Percentiles rank a stretch among this genome's conserved stretches.
These are phyloP conservation scores for Panus rudis DNA, from an alignment of 768 basidiomycete genomes.

Conservation along the genomic window DNA sequence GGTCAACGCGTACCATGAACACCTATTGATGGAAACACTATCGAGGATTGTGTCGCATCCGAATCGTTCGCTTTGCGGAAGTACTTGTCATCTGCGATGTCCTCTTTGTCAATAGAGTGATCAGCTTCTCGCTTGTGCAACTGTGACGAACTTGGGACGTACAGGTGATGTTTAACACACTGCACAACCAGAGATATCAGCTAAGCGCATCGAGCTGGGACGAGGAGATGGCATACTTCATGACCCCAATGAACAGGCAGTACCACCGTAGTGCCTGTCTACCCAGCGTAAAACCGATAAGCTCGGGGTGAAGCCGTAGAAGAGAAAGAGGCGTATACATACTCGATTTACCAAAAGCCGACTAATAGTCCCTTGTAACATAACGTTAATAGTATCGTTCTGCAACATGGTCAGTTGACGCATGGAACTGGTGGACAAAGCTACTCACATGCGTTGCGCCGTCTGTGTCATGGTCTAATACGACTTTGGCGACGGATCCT, in stretches of 20 bases:
- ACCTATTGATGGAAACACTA: conserved; percentile 63
- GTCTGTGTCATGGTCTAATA: conserved; percentile 79
- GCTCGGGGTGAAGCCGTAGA: background rate
- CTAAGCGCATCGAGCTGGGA: conserved; percentile 8
- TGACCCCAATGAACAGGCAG: conserved; percentile 73
- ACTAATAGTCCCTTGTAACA: conserved; percentile 81
- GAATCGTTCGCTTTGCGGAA: conserved; percentile 94
- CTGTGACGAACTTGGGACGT: conserved; percentile 24
- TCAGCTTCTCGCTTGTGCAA: background rate
- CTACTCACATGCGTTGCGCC: conserved; percentile 74
- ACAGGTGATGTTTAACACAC: conserved; percentile 86
- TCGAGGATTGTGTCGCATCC: conserved; percentile 82
- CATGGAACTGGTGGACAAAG: conserved; percentile 73
- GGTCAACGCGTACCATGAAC: conserved; percentile 53
- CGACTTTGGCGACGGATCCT: conserved; percentile 69
- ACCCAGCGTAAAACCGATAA: background rate
- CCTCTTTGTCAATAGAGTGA: conserved; percentile 47
- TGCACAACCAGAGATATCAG: conserved; percentile 22
- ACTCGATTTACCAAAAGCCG: conserved; percentile 93
- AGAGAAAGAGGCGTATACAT: conserved; percentile 52
- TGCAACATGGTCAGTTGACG: conserved; percentile 61
- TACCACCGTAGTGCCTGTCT: conserved; percentile 83
- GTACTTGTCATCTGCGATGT: conserved; percentile 89
- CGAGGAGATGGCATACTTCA: conserved; percentile 53
- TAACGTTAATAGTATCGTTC: conserved; percentile 79